Evolutionary conservation across 257 asterid genomes (phyloP), one percentile per base, ranked within the genome.

Genomic region (Ilex aquifolium): DNA sequence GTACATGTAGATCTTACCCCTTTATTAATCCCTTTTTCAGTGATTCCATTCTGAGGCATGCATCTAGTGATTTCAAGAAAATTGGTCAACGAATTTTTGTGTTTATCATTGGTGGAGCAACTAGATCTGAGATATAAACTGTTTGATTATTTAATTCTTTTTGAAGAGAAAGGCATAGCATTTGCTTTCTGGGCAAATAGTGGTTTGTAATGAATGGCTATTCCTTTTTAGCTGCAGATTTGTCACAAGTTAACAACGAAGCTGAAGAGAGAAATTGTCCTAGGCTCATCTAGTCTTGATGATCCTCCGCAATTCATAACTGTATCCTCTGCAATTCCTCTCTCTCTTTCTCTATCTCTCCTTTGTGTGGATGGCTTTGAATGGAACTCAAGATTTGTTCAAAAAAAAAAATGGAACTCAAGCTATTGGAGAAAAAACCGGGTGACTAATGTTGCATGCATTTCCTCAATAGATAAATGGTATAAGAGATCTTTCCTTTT

Each of bases 41-140:
- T 72, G 99, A 93, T 78, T 90, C 99, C 44, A 60, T 93, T 65
- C 71, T 93, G 68, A 82, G 95, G 78, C 96, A 90, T 44, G 92
- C 97, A 10, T 93, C 99, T 16, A 93, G 97, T 66, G 99, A 87
- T 79, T 84, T 87, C 79, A 87, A 80, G 85, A 93, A 85, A 83
- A 85, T 83, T 94, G 97, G 99, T 65, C 91, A 84, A 71, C 93
- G 99, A n/a, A 85, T 93, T 69, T 90, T 93, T 75, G 95, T 93
- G 64, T 93, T 90, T 77, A 83, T 93, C 74, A 96, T 87, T 77
- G 99, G 99, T 55, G 99, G 99, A 56, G 96, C 99, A 32, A 93
- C 99, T 51, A 86, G 99, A 63, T 93, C 99, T 56, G 99, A 93
- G 99, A 96, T 90, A 79, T 66, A 64, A n/a, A 53, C 11, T 42